phyloP scores from a whole-genome alignment of 2,329 filamentous ascomycete species.

The Onygenales sp. region DNA sequence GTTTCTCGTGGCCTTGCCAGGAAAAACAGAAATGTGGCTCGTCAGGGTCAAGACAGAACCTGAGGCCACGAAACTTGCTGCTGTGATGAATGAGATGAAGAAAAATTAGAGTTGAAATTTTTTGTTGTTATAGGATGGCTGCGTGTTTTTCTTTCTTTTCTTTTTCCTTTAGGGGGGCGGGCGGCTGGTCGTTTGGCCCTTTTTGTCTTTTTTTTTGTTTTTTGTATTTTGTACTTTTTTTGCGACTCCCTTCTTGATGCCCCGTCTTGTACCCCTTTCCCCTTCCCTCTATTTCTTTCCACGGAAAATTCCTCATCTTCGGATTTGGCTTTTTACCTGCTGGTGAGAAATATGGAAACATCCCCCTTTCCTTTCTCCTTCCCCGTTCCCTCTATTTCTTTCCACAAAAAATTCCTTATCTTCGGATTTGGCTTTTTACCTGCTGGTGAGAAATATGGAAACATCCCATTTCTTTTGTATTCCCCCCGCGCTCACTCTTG shows the following conservation, averaged over 20 bases:
- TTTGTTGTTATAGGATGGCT: neutral
- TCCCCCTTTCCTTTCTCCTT: too few species aligned
- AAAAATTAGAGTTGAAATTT: constrained; percentile 4
- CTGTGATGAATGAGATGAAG: constrained; percentile 42
- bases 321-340: neutral
- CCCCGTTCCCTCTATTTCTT: too few species aligned
- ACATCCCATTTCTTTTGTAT: too few species aligned
- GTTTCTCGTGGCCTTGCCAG: constrained; percentile 43
- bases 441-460: neutral
- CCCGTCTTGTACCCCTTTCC: neutral
- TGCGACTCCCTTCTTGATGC: neutral
- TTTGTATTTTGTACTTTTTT: neutral
- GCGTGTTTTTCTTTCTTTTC: neutral
- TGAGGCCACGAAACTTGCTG: constrained; percentile 41
- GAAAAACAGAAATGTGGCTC: constrained; percentile 60
- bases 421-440: neutral
- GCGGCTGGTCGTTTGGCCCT: neutral
- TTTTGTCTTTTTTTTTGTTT: neutral
- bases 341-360: too few species aligned
- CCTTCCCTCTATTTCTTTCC: neutral
- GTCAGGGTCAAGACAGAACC: constrained; percentile 56
- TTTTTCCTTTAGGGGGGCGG: neutral
- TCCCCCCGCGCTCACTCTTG: too few species aligned
- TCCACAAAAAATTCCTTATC: neutral
- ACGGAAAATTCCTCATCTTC: neutral